Evolutionary conservation across 768 basidiomycete genomes (phyloP).

Genomic region (Trametopsis cervina): DNA sequence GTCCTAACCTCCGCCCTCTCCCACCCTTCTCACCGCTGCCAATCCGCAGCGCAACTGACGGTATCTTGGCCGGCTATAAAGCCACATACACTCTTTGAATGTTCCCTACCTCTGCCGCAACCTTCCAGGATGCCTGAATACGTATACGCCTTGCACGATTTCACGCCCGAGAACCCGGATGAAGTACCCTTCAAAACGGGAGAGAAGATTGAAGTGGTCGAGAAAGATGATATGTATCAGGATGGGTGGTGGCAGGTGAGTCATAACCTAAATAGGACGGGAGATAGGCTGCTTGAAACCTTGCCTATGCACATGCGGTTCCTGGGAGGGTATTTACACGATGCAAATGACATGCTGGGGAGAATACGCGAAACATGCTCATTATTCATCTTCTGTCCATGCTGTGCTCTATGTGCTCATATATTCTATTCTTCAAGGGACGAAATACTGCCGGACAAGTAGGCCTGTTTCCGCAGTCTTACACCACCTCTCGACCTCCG

Average conservation of each 20-base stretch:
- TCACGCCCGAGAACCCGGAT: slow-evolving; percentile 88
- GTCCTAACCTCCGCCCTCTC: not conserved
- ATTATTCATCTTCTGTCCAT: not conserved
- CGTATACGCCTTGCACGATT: slow-evolving; percentile 86
- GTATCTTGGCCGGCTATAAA: not conserved
- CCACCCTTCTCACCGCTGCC: not conserved
- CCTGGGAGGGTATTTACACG: not conserved
- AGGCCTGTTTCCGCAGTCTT: slow-evolving; percentile 90
- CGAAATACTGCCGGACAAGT: slow-evolving; percentile 72
- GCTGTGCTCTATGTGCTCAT: slow-evolving; percentile 5
- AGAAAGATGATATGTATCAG: slow-evolving; percentile 86
- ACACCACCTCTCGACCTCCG: slow-evolving; percentile 62
- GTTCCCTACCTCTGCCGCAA: not conserved
- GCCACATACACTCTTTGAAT: slow-evolving; percentile 1
- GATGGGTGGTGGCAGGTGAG: slow-evolving; percentile 96
- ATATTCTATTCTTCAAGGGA: slow-evolving; percentile 45
- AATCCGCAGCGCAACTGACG: not conserved
- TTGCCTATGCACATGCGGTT: not conserved
- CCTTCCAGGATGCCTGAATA: slow-evolving; percentile 57
- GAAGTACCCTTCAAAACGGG: slow-evolving; percentile 83
- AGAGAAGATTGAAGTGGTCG: slow-evolving; percentile 82
- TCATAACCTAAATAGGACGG: slow-evolving; percentile 1
- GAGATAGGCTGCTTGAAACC: not conserved
- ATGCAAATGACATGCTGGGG: too few relatives aligned
- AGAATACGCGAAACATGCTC: not conserved